Evolutionary conservation across 495 filamentous ascomycete species (phyloP).

Genomic region (Stereocaulon alpinum): DNA sequence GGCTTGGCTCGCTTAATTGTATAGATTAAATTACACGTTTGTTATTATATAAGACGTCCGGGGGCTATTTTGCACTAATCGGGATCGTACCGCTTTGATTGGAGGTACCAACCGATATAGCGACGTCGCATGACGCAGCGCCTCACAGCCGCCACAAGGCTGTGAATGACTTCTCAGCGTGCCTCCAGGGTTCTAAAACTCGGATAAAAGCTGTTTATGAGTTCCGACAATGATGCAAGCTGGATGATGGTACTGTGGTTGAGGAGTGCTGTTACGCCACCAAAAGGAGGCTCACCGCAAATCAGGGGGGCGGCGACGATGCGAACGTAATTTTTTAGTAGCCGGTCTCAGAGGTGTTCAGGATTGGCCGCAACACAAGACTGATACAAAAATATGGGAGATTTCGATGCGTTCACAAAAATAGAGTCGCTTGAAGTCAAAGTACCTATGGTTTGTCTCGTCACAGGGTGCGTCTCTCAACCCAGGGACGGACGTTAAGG

Average conservation of each 20-base stretch:
- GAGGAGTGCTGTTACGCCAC: conserved; percentile 19
- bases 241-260: no score
- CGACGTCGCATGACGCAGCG: conserved; percentile 19
- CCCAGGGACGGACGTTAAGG: conserved; percentile 7
- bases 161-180: conserved; percentile 23
- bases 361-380: conserved; percentile 21
- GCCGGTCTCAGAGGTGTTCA: conserved; percentile 18
- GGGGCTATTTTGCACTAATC: no score
- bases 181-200: conserved; percentile 16
- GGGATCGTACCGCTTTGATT: conserved; percentile 16
- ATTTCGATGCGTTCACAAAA: conserved; percentile 16
- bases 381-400: conserved; percentile 20
- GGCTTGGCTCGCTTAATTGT: conserved; percentile 14
- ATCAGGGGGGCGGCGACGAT: conserved; percentile 22
- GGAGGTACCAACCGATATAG: conserved; percentile 21
- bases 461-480: conserved; percentile 17
- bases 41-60: no score
- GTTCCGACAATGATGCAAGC: no score
- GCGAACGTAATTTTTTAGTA: conserved; percentile 24
- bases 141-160: conserved; percentile 20
- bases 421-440: conserved; percentile 20
- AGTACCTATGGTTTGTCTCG: conserved; percentile 23
- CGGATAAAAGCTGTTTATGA: no score
- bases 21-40: conserved; percentile 21
- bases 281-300: conserved; percentile 22